These are phyloP conservation scores for Hypoxylon subgilvum DNA, from an alignment of 495 filamentous ascomycete genomes.

Conservation along the genomic window DNA sequence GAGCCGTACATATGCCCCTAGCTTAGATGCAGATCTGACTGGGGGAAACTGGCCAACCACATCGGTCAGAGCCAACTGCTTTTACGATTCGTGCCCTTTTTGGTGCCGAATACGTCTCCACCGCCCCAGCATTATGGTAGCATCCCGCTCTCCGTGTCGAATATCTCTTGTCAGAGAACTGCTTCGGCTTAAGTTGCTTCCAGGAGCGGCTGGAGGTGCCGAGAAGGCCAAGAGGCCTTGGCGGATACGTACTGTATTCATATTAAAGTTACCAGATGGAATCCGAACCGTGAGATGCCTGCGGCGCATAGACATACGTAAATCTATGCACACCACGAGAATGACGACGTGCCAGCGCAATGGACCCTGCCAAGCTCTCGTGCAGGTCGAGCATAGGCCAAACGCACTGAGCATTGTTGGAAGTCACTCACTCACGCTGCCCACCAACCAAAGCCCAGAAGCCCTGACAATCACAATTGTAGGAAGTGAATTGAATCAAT, in stretches of 20 bases:
- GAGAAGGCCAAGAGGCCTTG: constrained; percentile 15
- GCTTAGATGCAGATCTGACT: constrained; percentile 31
- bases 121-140: constrained; percentile 32
- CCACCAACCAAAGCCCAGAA: no score
- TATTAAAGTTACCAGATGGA: not conserved
- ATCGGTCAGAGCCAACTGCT: constrained; percentile 1
- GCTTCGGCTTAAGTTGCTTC: constrained; percentile 48
- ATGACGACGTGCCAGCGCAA: constrained; percentile 7
- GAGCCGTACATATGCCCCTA: not conserved
- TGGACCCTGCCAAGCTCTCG: constrained; percentile 24
- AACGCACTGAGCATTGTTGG: no score
- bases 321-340: not conserved
- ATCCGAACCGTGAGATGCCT: constrained; percentile 10
- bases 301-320: constrained; percentile 11
- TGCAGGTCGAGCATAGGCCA: constrained; percentile 1
- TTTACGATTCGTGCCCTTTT: constrained; percentile 27
- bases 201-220: constrained; percentile 21
- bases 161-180: constrained; percentile 44
- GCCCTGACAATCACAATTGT: no score
- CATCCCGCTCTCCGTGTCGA: constrained; percentile 44
- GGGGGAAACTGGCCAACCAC: constrained; percentile 27
- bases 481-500: no score
- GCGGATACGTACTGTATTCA: no score
- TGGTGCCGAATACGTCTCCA: constrained; percentile 17
- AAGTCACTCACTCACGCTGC: no score